phyloP scores from a whole-genome alignment of 2,329 filamentous ascomycete genomes.

The Fusarium verrucosum region DNA sequence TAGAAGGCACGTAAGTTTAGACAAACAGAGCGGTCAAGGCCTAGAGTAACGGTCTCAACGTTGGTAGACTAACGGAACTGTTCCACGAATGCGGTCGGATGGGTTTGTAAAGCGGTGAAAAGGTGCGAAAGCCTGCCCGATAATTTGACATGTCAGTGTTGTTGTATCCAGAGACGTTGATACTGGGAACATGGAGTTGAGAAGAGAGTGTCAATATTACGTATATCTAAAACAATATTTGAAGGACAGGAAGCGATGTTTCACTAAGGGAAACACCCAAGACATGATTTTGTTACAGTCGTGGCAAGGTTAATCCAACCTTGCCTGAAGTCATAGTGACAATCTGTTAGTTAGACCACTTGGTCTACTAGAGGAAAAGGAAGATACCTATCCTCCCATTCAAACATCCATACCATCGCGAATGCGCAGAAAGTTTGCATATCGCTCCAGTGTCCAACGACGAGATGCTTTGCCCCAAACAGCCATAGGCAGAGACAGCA shows the following conservation, averaged over 20 bases:
- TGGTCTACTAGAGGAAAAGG: neutral
- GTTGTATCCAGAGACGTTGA: neutral
- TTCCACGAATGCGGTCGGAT: neutral
- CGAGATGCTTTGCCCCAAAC: conserved; percentile 61
- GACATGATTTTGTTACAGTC: neutral
- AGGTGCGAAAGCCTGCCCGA: too few relatives aligned
- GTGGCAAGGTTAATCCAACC: neutral
- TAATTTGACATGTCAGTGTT: accelerated
- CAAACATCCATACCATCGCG: conserved; percentile 53
- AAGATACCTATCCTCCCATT: neutral
- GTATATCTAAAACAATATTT: neutral
- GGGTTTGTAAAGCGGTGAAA: too few relatives aligned
- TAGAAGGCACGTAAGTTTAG: neutral
- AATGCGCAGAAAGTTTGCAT: conserved; percentile 58
- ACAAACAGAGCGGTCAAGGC: neutral
- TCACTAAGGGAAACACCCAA: neutral
- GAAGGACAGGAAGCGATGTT: neutral
- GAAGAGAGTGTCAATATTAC: neutral
- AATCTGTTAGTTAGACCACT: neutral
- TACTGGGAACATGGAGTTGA: neutral
- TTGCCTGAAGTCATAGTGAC: neutral
- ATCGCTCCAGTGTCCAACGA: conserved; percentile 57
- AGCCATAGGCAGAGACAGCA: conserved; percentile 63
- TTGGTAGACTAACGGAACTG: neutral
- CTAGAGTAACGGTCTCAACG: neutral